Conservation (phyloP, 768 basidiomycete genomes). For the Mycena rosella region DNA sequence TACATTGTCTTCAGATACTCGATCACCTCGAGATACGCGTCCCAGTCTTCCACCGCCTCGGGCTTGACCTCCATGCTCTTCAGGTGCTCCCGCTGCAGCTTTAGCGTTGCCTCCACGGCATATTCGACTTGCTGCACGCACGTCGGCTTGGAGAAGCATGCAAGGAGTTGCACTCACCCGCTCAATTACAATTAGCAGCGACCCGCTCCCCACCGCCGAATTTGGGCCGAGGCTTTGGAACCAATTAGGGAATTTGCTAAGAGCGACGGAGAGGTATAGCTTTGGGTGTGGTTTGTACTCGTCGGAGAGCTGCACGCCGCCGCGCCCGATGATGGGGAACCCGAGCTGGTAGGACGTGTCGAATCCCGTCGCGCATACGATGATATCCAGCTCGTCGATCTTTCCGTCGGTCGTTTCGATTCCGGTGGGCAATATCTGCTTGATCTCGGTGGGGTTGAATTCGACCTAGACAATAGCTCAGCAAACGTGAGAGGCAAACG, state of each 20-base stretch:
- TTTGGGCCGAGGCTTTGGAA: conserved; percentile 72
- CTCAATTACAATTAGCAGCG: conserved; percentile 68
- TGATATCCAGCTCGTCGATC: conserved; percentile 66
- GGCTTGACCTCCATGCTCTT: conserved; percentile 71
- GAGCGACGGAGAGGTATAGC: conserved; percentile 69
- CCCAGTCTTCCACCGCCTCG: conserved; percentile 73
- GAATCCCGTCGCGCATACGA: conserved; percentile 73
- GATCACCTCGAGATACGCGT: conserved; percentile 68
- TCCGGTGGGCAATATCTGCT: conserved; percentile 63
- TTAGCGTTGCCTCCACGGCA: conserved; percentile 64
- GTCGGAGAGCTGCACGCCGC: conserved; percentile 64
- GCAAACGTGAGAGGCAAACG: background rate
- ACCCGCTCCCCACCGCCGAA: conserved; percentile 56
- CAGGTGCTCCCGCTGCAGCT: conserved; percentile 73
- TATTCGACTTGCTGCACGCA: conserved; percentile 62
- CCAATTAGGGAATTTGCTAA: conserved; percentile 79
- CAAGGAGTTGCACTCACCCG: conserved; percentile 34
- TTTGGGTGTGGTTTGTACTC: conserved; percentile 67
- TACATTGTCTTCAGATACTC: background rate
- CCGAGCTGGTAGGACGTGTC: conserved; percentile 62
- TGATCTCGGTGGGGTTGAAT: conserved; percentile 65
- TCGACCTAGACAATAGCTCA: conserved; percentile 56
- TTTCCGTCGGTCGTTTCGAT: conserved; percentile 69
- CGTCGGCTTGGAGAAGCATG: background rate
- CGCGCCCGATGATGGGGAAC: conserved; percentile 67